phyloP scores from a whole-genome alignment of 1,139 yeast species.

The Suhomyces chickasaworum region DNA sequence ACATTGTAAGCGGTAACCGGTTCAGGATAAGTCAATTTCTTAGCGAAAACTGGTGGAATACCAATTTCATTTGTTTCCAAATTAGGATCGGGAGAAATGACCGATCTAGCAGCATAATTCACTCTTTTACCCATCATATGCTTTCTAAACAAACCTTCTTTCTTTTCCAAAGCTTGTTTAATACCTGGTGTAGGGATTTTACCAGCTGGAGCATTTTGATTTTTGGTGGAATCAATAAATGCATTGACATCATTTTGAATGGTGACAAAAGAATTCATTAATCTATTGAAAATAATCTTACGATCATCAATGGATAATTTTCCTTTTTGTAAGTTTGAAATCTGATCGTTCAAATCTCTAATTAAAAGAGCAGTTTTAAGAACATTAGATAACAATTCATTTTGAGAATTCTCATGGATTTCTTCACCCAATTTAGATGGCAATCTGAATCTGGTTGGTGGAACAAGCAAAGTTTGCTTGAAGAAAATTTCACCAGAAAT shows the following conservation, averaged over 20 bases:
- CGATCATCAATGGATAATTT: conserved; percentile 62
- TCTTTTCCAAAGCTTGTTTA: conserved; percentile 96
- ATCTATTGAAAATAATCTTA: conserved; percentile 76
- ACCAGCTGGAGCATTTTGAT: conserved; percentile 71
- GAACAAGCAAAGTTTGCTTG: conserved; percentile 83
- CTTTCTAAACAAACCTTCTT: conserved; percentile 96
- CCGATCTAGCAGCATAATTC: conserved; percentile 97
- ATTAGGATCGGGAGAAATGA: conserved; percentile 98
- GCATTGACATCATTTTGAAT: conserved; percentile 95
- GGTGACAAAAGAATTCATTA: conserved; percentile 94
- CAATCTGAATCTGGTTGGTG: conserved; percentile 94
- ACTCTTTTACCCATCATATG: conserved; percentile 99
- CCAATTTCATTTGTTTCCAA: conserved; percentile 98
- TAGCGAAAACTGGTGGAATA: conserved; percentile 98
- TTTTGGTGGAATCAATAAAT: conserved; percentile 88
- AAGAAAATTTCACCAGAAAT: conserved; percentile 89
- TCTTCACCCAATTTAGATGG: conserved; percentile 98
- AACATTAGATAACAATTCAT: conserved; percentile 79
- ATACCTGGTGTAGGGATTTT: conserved; percentile 87
- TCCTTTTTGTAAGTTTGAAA: conserved; percentile 63
- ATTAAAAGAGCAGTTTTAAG: conserved; percentile 79
- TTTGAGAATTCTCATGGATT: conserved; percentile 91
- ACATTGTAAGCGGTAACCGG: conserved; percentile 96
- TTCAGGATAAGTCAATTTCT: conserved; percentile 93
- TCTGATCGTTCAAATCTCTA: conserved; percentile 85